phyloP scores from a whole-genome alignment of 768 basidiomycete genomes.

The Boletus rex-veris region DNA sequence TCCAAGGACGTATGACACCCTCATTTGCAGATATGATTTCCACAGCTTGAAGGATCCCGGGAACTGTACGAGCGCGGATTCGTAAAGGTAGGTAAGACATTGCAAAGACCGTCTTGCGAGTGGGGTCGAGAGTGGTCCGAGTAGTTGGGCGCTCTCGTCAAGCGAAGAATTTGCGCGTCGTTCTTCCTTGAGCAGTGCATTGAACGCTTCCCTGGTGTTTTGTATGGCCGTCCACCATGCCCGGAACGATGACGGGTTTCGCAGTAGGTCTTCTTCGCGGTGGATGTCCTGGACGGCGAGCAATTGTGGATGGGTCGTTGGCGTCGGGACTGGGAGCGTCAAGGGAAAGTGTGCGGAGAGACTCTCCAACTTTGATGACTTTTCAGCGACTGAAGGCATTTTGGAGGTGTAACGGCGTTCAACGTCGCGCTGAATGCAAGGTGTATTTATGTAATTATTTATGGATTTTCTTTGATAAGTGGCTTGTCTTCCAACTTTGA shows the following conservation, averaged over 20 bases:
- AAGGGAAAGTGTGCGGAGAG: slow-evolving; percentile 71
- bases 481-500: background rate
- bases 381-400: slow-evolving; percentile 58
- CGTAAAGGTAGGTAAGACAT: slow-evolving; percentile 87
- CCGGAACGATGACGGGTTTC: slow-evolving; percentile 87
- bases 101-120: slow-evolving; percentile 75
- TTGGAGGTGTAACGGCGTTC: slow-evolving; percentile 11
- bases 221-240: slow-evolving; percentile 91
- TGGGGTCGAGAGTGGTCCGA: slow-evolving; percentile 78
- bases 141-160: slow-evolving; percentile 51
- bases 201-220: slow-evolving; percentile 64
- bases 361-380: slow-evolving; percentile 46
- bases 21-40: slow-evolving; percentile 85
- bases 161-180: slow-evolving; percentile 41
- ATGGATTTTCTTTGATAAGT: slow-evolving; percentile 1
- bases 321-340: slow-evolving; percentile 80
- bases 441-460: slow-evolving; percentile 7
- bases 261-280: slow-evolving; percentile 90
- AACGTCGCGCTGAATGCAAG: background rate
- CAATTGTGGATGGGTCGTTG: slow-evolving; percentile 71
- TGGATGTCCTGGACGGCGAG: slow-evolving; percentile 72
- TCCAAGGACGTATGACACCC: slow-evolving; percentile 85
- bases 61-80: slow-evolving; percentile 84
- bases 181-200: slow-evolving; percentile 55
- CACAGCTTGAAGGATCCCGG: slow-evolving; percentile 92